Evolutionary conservation across 2,329 filamentous ascomycete species (phyloP), one percentile per base, ranked within the genome.

Genomic region (Lachnellula occidentalis): DNA sequence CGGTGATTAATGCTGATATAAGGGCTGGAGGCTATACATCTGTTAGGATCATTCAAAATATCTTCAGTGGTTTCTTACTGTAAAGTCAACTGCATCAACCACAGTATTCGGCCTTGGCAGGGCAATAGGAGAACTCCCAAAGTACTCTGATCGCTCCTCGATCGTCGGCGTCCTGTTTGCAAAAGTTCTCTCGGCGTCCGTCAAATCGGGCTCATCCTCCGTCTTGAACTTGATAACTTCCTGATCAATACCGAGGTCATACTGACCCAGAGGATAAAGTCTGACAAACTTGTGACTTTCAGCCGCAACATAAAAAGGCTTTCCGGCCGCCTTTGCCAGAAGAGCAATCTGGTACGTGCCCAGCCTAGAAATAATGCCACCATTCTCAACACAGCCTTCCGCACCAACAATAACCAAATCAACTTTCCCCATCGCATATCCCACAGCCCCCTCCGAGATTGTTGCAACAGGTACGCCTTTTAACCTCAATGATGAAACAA

Each of bases 231-330:
- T 82, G 56, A 94, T 77, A 14, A 95, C 80, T 34, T 83, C 79
- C 71, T 96, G 90, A 67, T 87, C 81, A 61, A 95, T 84, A 0
- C 88, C 88, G 55, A 95, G 75, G 67, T 94, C 88, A 56, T 86
- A 83, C 72, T 96, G 90, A 59, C 86, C 84, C 21, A 94, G 74
- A 1, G 92, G 90, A 65, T 92, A 94, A 53, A 94, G 79, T 65
- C 91, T 81, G 45, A 95, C 90, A 68, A 99, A 96, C 74, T 99
- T 99, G 77, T 99, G 94, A 65, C 89, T 95, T 75, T 99, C 94
- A 1, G 88, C 88, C 5, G 94, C 91, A 17, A 96, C 91, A 67
- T 95, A 96, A 64, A 97, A 90, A 0, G 88, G 88, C 39, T 85
- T 82, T 45, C 76, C 76, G 27, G 72, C 70, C 14, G 80, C 80